Evolutionary conservation across 1,139 yeast species (phyloP).

Genomic region (Nakaseomyces nivariensis): DNA sequence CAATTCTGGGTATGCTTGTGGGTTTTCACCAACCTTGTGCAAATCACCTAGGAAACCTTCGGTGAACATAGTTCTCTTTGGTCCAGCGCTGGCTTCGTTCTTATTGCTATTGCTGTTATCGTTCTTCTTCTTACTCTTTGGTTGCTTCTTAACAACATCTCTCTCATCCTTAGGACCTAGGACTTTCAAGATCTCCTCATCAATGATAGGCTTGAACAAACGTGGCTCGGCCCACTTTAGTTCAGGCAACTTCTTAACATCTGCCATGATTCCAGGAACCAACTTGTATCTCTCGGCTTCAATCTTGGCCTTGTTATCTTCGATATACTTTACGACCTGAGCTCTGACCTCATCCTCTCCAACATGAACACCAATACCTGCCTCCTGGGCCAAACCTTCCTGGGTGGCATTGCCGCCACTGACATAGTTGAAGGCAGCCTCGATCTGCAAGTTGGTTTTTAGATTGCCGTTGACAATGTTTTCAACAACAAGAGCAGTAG

Average conservation of each 20-base stretch:
- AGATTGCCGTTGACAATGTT: slow-evolving; percentile 59
- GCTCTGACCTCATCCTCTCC: slow-evolving; percentile 53
- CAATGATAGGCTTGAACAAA: slow-evolving; percentile 77
- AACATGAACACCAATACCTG: slow-evolving; percentile 79
- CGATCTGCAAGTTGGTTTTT: slow-evolving; percentile 60
- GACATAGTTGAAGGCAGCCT: slow-evolving; percentile 72
- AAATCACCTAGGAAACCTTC: slow-evolving; percentile 95
- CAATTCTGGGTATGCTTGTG: slow-evolving; percentile 78
- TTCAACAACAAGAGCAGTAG: slow-evolving; percentile 35
- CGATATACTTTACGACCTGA: slow-evolving; percentile 52
- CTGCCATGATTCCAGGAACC: slow-evolving; percentile 69
- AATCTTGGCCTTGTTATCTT: slow-evolving; percentile 47
- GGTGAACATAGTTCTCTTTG: slow-evolving; percentile 71
- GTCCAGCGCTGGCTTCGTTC: slow-evolving; percentile 25
- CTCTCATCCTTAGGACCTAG: slow-evolving; percentile 96
- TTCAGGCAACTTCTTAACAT: slow-evolving; percentile 58
- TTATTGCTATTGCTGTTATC: slow-evolving; percentile 17
- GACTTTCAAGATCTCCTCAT: slow-evolving; percentile 54
- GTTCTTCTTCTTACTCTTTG: slow-evolving; percentile 38
- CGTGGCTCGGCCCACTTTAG: slow-evolving; percentile 91
- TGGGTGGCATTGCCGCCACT: slow-evolving; percentile 33
- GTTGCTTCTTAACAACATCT: slow-evolving; percentile 72
- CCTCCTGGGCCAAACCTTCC: slow-evolving; percentile 44
- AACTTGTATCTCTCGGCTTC: slow-evolving; percentile 63
- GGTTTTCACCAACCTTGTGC: slow-evolving; percentile 92